These are phyloP conservation scores for Lachnellula suecica DNA, from an alignment of 2,329 filamentous ascomycete species.

Conservation along the genomic window DNA sequence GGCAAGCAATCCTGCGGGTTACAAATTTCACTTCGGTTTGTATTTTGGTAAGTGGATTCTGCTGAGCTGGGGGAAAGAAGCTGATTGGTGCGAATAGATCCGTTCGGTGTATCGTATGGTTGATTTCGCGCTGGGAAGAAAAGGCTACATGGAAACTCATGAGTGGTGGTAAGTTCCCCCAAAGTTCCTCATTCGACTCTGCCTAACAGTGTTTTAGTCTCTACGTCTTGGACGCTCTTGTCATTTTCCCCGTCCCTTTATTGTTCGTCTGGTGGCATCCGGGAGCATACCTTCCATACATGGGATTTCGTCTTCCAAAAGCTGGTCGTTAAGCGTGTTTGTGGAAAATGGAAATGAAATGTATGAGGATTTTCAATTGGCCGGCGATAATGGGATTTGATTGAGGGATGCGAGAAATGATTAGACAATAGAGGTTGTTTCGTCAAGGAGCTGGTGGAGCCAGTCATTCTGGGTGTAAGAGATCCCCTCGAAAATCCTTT, in stretches of 20 bases:
- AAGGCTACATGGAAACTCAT: constrained; percentile 22
- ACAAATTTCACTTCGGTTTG: constrained; percentile 32
- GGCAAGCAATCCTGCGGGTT: constrained; percentile 33
- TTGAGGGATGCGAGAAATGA: not conserved
- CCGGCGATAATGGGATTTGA: not conserved
- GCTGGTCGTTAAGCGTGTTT: constrained; percentile 21
- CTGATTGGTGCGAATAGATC: constrained; percentile 21
- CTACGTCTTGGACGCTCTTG: constrained; percentile 25
- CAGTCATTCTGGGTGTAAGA: no score
- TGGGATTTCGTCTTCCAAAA: constrained; percentile 35
- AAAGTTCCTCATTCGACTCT: not conserved
- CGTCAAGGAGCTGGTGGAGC: no score
- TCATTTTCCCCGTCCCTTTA: constrained; percentile 21
- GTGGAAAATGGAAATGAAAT: not conserved
- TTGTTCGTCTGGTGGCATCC: constrained; percentile 36
- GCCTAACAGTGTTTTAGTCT: not conserved
- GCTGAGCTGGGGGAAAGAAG: constrained; percentile 19
- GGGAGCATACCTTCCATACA: constrained; percentile 33
- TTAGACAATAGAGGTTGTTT: no score
- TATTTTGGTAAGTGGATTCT: constrained; percentile 29
- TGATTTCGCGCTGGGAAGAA: constrained; percentile 23
- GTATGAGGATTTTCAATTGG: no score
- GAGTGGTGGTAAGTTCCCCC: constrained; percentile 20
- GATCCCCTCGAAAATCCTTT: no score
- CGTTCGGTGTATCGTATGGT: constrained; percentile 27